phyloP scores from a whole-genome alignment of 441 rosid species.

The Rhodomyrtus psidioides region DNA sequence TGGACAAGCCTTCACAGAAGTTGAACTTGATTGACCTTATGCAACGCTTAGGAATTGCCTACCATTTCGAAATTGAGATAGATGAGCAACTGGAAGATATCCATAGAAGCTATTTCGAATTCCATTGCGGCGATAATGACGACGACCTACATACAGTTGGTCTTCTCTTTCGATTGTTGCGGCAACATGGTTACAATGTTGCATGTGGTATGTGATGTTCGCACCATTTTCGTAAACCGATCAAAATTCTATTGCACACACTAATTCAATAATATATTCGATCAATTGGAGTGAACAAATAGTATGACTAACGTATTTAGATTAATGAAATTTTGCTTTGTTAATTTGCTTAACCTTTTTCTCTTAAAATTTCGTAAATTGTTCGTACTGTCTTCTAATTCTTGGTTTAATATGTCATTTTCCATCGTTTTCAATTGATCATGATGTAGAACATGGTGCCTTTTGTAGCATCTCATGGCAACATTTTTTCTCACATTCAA shows the following conservation, averaged over 20 bases:
- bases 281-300: too few species aligned
- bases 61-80: neutral
- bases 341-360: too few species aligned
- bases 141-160: neutral
- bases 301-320: too few species aligned
- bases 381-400: too few species aligned
- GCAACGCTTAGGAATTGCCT: neutral
- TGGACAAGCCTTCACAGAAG: neutral
- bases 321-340: too few species aligned
- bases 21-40: neutral
- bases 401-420: too few species aligned
- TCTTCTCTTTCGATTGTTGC: neutral
- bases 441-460: too few species aligned
- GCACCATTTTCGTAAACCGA: neutral
- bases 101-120: neutral
- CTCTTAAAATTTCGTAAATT: too few species aligned
- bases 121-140: neutral
- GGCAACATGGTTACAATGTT: constrained; percentile 2
- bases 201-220: neutral
- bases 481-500: neutral
- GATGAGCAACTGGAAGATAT: neutral
- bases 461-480: too few species aligned
- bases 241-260: neutral
- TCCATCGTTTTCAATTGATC: too few species aligned
- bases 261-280: too few species aligned